phyloP scores from a whole-genome alignment of 495 filamentous ascomycete genomes.

The Podospora tetraspora region DNA sequence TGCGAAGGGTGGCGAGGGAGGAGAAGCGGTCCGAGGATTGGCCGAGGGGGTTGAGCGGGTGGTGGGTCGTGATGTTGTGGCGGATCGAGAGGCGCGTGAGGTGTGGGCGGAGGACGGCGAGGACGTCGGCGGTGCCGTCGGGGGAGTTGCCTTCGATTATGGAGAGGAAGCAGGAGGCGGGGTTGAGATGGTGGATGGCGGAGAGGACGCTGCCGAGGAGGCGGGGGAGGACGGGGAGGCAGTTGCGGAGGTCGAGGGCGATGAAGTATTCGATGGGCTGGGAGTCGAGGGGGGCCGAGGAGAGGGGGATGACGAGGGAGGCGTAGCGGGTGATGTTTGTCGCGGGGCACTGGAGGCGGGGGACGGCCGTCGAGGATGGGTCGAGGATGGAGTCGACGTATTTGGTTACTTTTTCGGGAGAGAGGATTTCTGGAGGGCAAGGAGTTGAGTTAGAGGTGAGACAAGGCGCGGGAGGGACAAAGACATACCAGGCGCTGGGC shows the following conservation, averaged over 20 bases:
- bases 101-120: neutral
- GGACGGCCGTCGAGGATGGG: neutral
- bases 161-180: slow-evolving; percentile 43
- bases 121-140: slow-evolving; percentile 48
- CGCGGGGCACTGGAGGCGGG: neutral
- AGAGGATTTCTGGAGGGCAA: neutral
- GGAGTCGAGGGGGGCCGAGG: neutral
- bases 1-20: slow-evolving; percentile 41
- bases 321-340: neutral
- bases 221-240: slow-evolving; percentile 38
- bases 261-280: slow-evolving; percentile 38
- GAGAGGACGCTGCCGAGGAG: slow-evolving; percentile 44
- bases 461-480: too few relatives aligned
- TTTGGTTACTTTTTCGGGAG: neutral
- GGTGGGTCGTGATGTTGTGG: slow-evolving; percentile 30
- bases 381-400: neutral
- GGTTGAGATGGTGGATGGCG: slow-evolving; percentile 44
- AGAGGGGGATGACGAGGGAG: neutral
- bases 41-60: slow-evolving; percentile 36
- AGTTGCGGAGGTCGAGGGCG: slow-evolving; percentile 44
- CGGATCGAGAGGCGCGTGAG: neutral
- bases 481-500: too few relatives aligned
- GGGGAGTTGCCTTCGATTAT: slow-evolving; percentile 46
- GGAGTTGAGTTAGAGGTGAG: too few relatives aligned
- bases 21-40: slow-evolving; percentile 36